Evolutionary conservation across 2,329 filamentous ascomycete genomes (phyloP).

Genomic region (Sporothrix curviconia): DNA sequence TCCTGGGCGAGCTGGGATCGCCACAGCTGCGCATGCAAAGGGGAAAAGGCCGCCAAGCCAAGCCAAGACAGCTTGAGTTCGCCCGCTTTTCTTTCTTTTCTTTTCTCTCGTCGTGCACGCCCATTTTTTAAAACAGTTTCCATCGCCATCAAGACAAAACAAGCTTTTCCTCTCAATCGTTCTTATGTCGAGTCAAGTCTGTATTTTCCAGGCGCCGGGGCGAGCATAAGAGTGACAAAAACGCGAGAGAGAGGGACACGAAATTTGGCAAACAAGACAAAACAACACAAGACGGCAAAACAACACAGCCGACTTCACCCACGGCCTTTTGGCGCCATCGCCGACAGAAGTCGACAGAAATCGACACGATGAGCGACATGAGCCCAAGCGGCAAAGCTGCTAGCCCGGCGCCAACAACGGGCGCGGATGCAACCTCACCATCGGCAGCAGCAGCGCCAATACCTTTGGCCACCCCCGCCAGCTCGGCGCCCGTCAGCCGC

Average conservation of each 20-base stretch:
- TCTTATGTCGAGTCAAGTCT: not conserved
- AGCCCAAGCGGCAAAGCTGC: not conserved
- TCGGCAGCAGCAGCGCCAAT: not conserved
- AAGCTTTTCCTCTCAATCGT: not conserved
- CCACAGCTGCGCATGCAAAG: not conserved
- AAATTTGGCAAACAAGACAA: not conserved
- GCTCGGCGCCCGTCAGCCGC: constrained; percentile 3
- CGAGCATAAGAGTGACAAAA: not conserved
- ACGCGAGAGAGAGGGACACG: not conserved
- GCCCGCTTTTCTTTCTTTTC: not conserved
- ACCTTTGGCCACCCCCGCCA: not conserved
- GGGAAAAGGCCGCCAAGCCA: not conserved
- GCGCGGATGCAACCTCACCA: not conserved
- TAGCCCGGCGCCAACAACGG: not conserved
- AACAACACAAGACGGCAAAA: not conserved
- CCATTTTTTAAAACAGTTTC: not conserved
- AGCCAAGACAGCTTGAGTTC: not conserved
- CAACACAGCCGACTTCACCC: too few relatives aligned
- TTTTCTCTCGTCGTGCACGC: not conserved
- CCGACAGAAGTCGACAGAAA: too few relatives aligned
- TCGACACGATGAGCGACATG: not conserved
- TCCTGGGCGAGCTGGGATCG: too few relatives aligned
- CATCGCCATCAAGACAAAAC: too few relatives aligned
- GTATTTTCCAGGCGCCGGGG: not conserved
- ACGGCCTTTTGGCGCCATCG: too few relatives aligned